Evolutionary conservation across 352 stramenopile species (phyloP).

Genomic region (Hyphochytrium catenoides): DNA sequence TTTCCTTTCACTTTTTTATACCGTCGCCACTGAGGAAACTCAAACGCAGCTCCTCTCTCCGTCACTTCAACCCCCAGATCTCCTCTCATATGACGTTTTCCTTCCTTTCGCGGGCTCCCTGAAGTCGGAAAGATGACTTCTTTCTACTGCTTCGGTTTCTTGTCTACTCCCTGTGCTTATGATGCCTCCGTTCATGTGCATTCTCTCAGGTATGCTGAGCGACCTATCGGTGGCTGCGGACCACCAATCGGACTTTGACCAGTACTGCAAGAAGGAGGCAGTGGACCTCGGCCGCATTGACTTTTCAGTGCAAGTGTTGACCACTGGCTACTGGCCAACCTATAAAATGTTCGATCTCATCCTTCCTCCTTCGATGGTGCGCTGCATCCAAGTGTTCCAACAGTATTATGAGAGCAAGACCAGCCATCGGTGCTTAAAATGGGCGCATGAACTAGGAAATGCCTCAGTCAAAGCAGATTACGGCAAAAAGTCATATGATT

Average conservation of each 20-base stretch:
- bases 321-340: constrained; percentile 94
- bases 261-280: constrained; percentile 43
- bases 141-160: too few species aligned
- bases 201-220: constrained; percentile 99
- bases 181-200: too few species aligned
- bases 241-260: constrained; percentile 88
- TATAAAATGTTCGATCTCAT: constrained; percentile 89
- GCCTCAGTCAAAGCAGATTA: constrained; percentile 61
- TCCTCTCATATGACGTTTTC: too few species aligned
- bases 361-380: constrained; percentile 74
- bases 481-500: constrained; percentile 43
- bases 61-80: too few species aligned
- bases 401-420: constrained; percentile 76
- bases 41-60: too few species aligned
- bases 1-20: too few species aligned
- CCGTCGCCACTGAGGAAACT: too few species aligned
- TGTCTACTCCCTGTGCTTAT: too few species aligned
- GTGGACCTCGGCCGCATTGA: constrained; percentile 39
- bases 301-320: constrained; percentile 92
- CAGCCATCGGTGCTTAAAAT: constrained; percentile 83
- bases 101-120: too few species aligned
- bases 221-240: constrained; percentile 91
- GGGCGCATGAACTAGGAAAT: constrained; percentile 88
- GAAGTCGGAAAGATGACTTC: too few species aligned
- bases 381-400: constrained; percentile 91